Evolutionary conservation across 2,329 filamentous ascomycete genomes (phyloP).

Genomic region (Trichothecium roseum): DNA sequence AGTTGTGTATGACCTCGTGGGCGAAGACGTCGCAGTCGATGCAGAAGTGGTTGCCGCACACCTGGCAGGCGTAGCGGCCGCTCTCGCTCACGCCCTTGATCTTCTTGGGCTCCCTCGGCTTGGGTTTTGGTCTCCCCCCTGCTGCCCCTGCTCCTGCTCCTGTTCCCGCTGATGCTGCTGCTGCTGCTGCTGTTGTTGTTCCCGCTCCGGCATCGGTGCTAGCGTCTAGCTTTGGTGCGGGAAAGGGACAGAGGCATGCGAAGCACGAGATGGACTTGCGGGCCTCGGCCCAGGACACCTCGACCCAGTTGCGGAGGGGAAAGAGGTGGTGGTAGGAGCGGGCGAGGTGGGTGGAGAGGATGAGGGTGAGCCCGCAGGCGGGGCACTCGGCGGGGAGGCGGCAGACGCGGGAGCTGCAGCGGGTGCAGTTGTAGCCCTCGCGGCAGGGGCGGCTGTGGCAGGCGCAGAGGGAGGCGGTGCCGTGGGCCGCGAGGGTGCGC

Average conservation of each 20-base stretch:
- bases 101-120: constrained; percentile 12
- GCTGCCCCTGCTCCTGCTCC: no score
- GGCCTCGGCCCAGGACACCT: constrained; percentile 76
- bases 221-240: constrained; percentile 22
- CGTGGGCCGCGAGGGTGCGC: constrained; percentile 59
- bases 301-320: constrained; percentile 79
- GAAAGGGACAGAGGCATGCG: constrained; percentile 68
- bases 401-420: constrained; percentile 84
- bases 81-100: constrained; percentile 69
- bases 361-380: constrained; percentile 80
- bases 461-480: constrained; percentile 67
- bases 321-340: constrained; percentile 92
- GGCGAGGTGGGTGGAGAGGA: constrained; percentile 85
- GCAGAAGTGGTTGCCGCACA: constrained; percentile 88
- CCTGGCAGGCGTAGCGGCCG: constrained; percentile 76
- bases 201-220: constrained; percentile 19
- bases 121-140: constrained; percentile 9
- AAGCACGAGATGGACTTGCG: constrained; percentile 56
- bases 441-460: constrained; percentile 77
- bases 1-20: constrained; percentile 92
- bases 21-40: constrained; percentile 96
- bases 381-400: constrained; percentile 84
- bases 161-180: no score
- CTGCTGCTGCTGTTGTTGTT: no score
- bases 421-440: constrained; percentile 83